These are phyloP conservation scores for Brassica carinata DNA, from an alignment of 345 rosid species.

Conservation along the genomic window DNA sequence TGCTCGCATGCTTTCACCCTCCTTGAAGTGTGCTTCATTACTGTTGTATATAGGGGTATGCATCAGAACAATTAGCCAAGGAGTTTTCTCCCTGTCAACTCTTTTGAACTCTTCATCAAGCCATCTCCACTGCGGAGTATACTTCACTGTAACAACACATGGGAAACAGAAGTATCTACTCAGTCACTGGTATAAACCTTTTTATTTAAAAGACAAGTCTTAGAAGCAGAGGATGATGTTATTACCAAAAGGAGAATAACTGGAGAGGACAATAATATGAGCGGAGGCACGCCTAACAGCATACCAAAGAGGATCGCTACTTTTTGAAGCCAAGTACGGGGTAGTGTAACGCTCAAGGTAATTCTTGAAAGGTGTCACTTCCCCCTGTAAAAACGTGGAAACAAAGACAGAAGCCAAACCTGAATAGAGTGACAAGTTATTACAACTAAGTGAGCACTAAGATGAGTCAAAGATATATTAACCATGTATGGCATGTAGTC, in stretches of 20 bases:
- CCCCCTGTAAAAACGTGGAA: conserved; percentile 54
- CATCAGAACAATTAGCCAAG: conserved; percentile 97
- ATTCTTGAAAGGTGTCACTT: conserved; percentile 77
- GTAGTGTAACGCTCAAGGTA: conserved; percentile 84
- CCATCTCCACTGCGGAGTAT: conserved; percentile 91
- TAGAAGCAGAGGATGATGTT: background rate
- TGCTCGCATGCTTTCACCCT: conserved; percentile 90
- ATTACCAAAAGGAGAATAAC: conserved; percentile 97
- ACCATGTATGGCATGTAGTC: conserved; percentile 97
- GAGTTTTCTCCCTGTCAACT: conserved; percentile 91
- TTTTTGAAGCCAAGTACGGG: conserved; percentile 74
- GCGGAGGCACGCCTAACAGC: conserved; percentile 92
- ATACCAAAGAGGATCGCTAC: conserved; percentile 88
- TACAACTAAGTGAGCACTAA: background rate
- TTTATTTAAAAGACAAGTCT: background rate
- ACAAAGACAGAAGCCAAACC: background rate
- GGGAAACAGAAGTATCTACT: background rate
- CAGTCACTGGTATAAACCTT: background rate
- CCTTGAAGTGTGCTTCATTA: conserved; percentile 90
- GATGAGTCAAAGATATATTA: conserved; percentile 14
- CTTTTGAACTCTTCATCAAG: conserved; percentile 63
- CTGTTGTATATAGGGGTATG: conserved; percentile 83
- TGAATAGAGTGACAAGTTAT: background rate
- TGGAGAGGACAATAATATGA: conserved; percentile 88
- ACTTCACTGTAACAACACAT: conserved; percentile 58